A percentile compares a stretch with the other conserved stretches of the same genome.
Conservation (phyloP, 2,329 filamentous ascomycete species). For the Venturia asperata region DNA sequence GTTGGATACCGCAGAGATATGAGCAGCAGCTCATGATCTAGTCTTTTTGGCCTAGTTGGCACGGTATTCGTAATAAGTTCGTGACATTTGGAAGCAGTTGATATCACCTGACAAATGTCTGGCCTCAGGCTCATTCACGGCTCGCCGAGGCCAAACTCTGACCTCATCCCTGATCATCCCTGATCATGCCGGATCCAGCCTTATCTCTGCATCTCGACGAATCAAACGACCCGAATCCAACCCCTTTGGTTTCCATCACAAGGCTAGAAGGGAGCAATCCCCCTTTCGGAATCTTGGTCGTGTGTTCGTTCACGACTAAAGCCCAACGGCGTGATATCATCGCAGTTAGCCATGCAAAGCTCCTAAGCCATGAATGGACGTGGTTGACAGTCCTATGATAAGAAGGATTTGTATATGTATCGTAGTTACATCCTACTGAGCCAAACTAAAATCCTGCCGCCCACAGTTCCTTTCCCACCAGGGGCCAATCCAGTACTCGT, state of each 20-base stretch:
- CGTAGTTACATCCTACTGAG: not conserved
- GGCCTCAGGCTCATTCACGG: not conserved
- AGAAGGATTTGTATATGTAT: not conserved
- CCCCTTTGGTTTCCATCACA: not conserved
- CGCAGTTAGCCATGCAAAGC: not conserved
- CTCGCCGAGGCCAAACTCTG: too few species aligned
- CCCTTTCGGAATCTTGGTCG: not conserved
- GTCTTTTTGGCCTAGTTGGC: too few species aligned
- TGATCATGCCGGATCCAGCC: not conserved
- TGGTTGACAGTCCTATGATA: not conserved
- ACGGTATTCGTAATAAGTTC: too few species aligned
- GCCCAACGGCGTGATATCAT: constrained; percentile 10
- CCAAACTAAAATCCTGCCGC: not conserved
- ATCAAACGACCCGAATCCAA: not conserved
- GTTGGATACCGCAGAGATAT: too few species aligned
- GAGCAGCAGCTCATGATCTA: too few species aligned
- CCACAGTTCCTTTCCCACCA: not conserved
- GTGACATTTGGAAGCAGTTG: too few species aligned
- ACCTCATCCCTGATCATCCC: not conserved
- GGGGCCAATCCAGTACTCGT: not conserved
- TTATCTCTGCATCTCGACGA: not conserved
- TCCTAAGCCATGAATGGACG: not conserved
- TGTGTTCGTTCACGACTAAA: not conserved
- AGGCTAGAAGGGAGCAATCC: not conserved
- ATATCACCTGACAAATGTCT: too few species aligned